Percentiles rank a stretch among this genome's conserved stretches.
phyloP scores from a whole-genome alignment of 768 basidiomycete genomes.

The Rhizopogon roseolus region DNA sequence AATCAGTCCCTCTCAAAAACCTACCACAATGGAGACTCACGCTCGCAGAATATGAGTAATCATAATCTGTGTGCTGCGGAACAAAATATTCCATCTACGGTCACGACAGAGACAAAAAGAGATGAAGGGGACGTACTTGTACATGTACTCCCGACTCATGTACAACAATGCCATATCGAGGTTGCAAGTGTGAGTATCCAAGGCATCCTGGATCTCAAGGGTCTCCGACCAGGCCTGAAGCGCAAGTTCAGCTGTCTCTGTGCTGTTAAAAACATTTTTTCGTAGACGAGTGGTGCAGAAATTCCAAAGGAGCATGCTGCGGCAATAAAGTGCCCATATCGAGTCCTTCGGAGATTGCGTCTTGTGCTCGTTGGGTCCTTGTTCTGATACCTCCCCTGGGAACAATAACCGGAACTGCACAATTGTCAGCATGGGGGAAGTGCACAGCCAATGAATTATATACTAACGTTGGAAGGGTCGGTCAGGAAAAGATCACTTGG shows the following conservation, averaged over 20 bases:
- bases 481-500: constrained; percentile 54
- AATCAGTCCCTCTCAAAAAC: background rate
- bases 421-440: constrained; percentile 1
- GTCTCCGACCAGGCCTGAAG: constrained; percentile 64
- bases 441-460: background rate
- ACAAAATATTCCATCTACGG: constrained; percentile 2
- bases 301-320: constrained; percentile 79
- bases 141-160: constrained; percentile 64
- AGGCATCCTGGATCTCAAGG: constrained; percentile 58
- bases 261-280: constrained; percentile 35
- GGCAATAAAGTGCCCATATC: constrained; percentile 79
- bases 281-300: constrained; percentile 52
- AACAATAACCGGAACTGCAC: constrained; percentile 47
- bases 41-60: constrained; percentile 60
- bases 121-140: constrained; percentile 50
- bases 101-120: background rate
- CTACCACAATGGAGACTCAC: constrained; percentile 33
- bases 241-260: constrained; percentile 56
- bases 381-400: constrained; percentile 66
- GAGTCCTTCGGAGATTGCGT: constrained; percentile 65
- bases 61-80: constrained; percentile 55
- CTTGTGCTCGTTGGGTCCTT: constrained; percentile 36
- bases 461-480: constrained; percentile 63
- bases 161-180: constrained; percentile 64
- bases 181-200: constrained; percentile 68